A percentile compares a stretch with the other conserved stretches of the same genome.
Conservation (phyloP, 2,329 filamentous ascomycete genomes). For the Cladosporium colombiae region DNA sequence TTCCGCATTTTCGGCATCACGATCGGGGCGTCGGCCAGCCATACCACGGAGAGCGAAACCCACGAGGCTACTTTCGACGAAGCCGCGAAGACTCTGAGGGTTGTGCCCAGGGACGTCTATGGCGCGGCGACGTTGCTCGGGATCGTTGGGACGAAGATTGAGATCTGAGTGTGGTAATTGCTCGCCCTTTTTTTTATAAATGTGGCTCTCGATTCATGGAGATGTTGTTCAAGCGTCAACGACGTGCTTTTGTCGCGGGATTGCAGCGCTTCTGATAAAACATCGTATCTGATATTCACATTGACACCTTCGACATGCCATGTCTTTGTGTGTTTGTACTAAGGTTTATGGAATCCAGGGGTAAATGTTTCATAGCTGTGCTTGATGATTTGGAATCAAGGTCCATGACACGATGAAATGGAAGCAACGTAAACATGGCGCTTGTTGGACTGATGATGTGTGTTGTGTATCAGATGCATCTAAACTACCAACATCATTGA, state of each 20-base stretch:
- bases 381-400: background rate
- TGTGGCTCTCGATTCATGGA: background rate
- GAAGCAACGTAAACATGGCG: background rate
- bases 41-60: background rate
- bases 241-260: background rate
- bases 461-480: background rate
- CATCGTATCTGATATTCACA: background rate
- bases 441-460: background rate
- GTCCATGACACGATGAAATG: background rate
- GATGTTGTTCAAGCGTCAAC: background rate
- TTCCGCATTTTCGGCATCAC: conserved; percentile 6
- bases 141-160: background rate
- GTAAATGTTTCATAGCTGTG: background rate
- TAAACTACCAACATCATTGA: background rate
- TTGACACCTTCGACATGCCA: background rate
- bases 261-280: background rate
- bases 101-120: background rate
- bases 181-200: background rate
- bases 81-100: background rate
- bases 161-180: background rate
- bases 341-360: background rate
- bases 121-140: conserved; percentile 2
- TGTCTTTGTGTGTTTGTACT: background rate
- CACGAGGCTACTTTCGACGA: background rate
- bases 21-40: background rate